Evolutionary conservation across 192 early-diverging fungal genomes (phyloP), one percentile per base, ranked within the genome.

Genomic region (Coemansia sp.): DNA sequence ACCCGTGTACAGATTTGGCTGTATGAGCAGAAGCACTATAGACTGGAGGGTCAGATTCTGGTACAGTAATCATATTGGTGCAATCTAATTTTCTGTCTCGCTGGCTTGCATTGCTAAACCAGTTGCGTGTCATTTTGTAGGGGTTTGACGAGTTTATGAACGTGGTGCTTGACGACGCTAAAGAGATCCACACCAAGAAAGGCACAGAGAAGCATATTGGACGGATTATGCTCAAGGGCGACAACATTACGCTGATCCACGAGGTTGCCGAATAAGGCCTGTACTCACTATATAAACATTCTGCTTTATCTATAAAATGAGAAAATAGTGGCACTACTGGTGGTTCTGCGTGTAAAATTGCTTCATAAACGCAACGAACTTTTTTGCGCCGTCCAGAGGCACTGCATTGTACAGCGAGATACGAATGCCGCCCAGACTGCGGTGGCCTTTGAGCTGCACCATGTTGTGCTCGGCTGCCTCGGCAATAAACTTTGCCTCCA

Each of bases 111-210:
- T 49, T 60, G 22, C 38, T 21, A 25, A 47, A 35, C 32, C 37
- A 41, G 2, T 41, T 32, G 19, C 17, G 48, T 12, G 10, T 3
- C 5, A 23, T 12, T 37, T 14, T 53, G 61, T 82, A 95, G 95
- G 96, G 96, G 29, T 96, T 98, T 73, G 96, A 98, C 74, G 96
- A 98, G 73, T 98, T 98, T 75, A 96, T 98, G 94, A 95, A 92
- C 69, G 72, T 98, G 63, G 96, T 98, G 15, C 81, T 98, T 57
- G 96, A 93, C 69, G 85, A 94, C 21, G 93, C 93, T 23, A 88
- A 85, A 56, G 96, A 98, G 77, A 81, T 95, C 12, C 77, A 90
- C 52, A 64, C 79, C 50, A 95, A 95, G 83, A 92, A 92, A 58
- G 85, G 84, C 51, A 89, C 88, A 17, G 77, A 87, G 62, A 90